Base-by-base conservation (phyloP, 148 eudicot genomes). In the Pouteria glomerata region DNA sequence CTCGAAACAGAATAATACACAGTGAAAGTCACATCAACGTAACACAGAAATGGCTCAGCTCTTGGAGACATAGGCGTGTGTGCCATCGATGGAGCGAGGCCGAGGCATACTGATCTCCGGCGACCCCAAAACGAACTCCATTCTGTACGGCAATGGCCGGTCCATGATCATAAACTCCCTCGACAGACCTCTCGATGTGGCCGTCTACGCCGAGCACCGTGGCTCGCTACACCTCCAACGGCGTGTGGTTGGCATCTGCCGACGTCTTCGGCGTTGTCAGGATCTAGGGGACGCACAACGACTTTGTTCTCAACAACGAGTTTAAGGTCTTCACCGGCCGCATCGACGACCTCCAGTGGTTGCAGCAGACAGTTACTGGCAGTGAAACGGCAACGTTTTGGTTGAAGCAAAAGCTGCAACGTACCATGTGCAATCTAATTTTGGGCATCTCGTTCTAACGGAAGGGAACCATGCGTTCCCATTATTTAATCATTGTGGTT, bases 321-420 rank as follows among this genome's bases (percentile, higher is more conserved):
- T 93, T 88, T 68, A 79, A 86, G 81, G 98, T 90, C 35, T 69
- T 93, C 1, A 82, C 98, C 7, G 98, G 98, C 16, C 77, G 96
- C 64, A 86, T 93, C 71, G 98, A 93, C 79, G 98, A 93, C 80
- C 85, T 93, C 27, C 93, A 88, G 70, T 93, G 98, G 98, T 88
- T 91, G 0, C 74, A n/a, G n/a, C n/a, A n/a, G n/a, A n/a, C n/a
- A n/a, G n/a, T n/a, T n/a, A n/a, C n/a, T n/a, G n/a, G n/a, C n/a
- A n/a, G n/a, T n/a, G n/a, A n/a, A n/a, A n/a, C n/a, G n/a, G n/a
- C n/a, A n/a, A n/a, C n/a, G n/a, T n/a, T n/a, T n/a, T n/a, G n/a
- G n/a, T n/a, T n/a, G n/a, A n/a, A n/a, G n/a, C n/a, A n/a, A n/a
- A n/a, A n/a, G n/a, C n/a, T n/a, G n/a, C n/a, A n/a, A n/a, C n/a